A percentile compares a stretch with the other conserved stretches of the same genome.
phyloP scores from a whole-genome alignment of 306 rosid genomes.

The Glycyrrhiza uralensis region DNA sequence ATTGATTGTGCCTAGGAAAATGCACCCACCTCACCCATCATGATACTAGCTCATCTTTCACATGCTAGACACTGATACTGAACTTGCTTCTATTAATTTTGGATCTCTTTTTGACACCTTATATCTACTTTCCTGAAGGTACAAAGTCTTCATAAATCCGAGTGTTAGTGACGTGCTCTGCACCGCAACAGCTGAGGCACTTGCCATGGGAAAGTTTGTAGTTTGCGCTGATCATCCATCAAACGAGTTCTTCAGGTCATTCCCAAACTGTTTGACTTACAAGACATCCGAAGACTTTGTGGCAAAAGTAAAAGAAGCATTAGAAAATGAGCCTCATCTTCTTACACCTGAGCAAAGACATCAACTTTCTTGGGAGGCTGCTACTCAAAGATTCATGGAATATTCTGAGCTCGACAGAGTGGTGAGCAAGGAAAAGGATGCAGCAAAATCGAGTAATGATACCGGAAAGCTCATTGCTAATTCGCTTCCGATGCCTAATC shows the following conservation, averaged over 20 bases:
- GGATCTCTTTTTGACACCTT: constrained; percentile 4
- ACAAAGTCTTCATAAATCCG: constrained; percentile 97
- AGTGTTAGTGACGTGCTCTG: constrained; percentile 90
- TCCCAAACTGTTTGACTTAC: constrained; percentile 89
- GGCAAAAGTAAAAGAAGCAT: constrained; percentile 81
- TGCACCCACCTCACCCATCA: not conserved
- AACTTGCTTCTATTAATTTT: constrained; percentile 2
- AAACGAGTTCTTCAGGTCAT: constrained; percentile 79
- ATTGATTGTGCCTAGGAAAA: not conserved
- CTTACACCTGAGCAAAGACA: constrained; percentile 82
- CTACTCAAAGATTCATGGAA: constrained; percentile 84
- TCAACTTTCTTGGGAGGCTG: constrained; percentile 96
- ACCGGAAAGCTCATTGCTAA: constrained; percentile 30
- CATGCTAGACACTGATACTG: not conserved
- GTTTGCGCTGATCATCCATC: constrained; percentile 93
- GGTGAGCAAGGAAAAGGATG: constrained; percentile 39
- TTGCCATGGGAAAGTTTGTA: constrained; percentile 97
- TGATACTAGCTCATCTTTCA: not conserved
- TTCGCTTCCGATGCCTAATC: constrained; percentile 52
- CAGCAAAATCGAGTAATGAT: constrained; percentile 21
- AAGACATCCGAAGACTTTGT: constrained; percentile 81
- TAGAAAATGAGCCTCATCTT: constrained; percentile 73
- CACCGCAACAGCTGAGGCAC: constrained; percentile 99
- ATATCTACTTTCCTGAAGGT: constrained; percentile 54
- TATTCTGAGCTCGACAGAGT: constrained; percentile 69